Conservation (phyloP, 495 filamentous ascomycete species). For the Aspergillus panamensis region DNA sequence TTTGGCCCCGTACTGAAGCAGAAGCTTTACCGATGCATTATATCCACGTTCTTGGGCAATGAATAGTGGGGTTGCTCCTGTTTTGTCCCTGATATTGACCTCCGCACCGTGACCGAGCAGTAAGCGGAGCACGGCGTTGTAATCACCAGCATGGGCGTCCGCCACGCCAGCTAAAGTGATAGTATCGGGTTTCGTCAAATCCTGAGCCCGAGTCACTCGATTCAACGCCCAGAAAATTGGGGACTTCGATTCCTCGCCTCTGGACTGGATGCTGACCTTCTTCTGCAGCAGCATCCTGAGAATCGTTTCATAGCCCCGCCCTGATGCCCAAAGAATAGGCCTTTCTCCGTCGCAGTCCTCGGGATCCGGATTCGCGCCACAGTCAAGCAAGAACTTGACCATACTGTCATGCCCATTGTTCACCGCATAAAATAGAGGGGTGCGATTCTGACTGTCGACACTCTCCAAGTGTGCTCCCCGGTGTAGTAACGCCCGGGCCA, state of each 20-base stretch:
- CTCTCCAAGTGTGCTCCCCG: neutral
- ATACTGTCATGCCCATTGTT: neutral
- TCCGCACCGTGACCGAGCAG: no score
- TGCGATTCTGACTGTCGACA: neutral
- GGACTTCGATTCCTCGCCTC: neutral
- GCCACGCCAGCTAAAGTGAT: no score
- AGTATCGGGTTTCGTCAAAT: no score
- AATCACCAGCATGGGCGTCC: no score
- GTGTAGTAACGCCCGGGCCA: no score
- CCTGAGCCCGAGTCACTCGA: no score
- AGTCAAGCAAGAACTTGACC: neutral
- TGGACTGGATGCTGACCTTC: neutral
- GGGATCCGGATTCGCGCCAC: neutral
- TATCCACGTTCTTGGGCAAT: no score
- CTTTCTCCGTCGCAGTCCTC: neutral
- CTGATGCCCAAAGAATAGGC: neutral
- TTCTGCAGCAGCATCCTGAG: neutral
- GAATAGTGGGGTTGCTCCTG: no score
- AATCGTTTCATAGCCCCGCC: neutral
- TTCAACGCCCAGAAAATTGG: neutral
- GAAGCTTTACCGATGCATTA: no score
- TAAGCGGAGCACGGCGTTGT: no score
- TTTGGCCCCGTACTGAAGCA: no score
- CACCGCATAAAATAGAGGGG: neutral
- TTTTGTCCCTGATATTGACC: no score